These are phyloP conservation scores for Vitis riparia DNA, from an alignment of 164 flowering plant species.

Conservation along the genomic window DNA sequence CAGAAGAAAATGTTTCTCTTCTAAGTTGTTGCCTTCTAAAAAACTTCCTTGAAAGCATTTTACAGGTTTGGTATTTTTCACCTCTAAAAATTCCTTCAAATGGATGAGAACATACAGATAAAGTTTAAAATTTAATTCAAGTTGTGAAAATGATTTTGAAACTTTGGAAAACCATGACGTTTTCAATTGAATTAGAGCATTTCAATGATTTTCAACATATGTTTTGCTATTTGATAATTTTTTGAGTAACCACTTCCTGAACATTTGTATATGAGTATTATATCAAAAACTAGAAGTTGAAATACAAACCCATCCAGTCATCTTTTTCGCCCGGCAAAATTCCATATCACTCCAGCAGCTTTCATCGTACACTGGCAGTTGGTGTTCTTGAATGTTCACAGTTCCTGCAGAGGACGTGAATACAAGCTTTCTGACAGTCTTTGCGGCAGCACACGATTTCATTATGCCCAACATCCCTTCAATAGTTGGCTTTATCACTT, in stretches of 20 bases:
- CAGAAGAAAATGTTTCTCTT: too few relatives aligned
- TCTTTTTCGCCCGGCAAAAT: conserved; percentile 39
- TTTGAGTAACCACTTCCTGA: background rate
- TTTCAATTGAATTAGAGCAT: too few relatives aligned
- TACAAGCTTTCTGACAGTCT: conserved; percentile 45
- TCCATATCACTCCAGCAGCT: conserved; percentile 54
- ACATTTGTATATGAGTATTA: background rate
- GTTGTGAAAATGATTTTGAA: too few relatives aligned
- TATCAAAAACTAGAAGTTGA: background rate
- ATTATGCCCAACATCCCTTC: conserved; percentile 50
- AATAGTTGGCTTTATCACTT: conserved; percentile 63
- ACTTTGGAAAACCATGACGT: too few relatives aligned
- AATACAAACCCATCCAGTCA: conserved; percentile 59
- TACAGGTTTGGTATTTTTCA: too few relatives aligned
- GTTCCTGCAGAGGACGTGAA: conserved; percentile 72
- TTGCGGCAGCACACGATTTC: conserved; percentile 51
- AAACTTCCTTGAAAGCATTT: too few relatives aligned
- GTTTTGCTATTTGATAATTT: too few relatives aligned
- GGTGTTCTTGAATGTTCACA: conserved; percentile 38
- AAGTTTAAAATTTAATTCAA: too few relatives aligned
- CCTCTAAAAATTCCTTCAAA: too few relatives aligned
- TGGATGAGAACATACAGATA: too few relatives aligned
- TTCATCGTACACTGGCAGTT: conserved; percentile 45
- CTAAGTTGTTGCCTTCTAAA: too few relatives aligned
- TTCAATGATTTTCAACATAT: too few relatives aligned